These are phyloP conservation scores for Apiotrichum veenhuisii DNA, from an alignment of 1,284 basidiomycete species.

Conservation along the genomic window DNA sequence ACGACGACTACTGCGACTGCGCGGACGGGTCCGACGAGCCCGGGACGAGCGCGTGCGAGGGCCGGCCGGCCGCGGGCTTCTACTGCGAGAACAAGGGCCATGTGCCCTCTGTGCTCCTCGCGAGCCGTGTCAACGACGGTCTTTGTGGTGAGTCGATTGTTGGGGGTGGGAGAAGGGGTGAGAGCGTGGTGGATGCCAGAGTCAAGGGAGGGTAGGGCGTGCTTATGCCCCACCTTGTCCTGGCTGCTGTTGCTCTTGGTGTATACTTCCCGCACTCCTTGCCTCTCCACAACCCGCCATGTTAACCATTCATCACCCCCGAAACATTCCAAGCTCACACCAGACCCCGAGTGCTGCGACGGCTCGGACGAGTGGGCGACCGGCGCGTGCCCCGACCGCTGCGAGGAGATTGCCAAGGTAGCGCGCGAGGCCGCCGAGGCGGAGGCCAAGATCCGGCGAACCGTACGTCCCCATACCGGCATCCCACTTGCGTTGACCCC, in stretches of 20 bases:
- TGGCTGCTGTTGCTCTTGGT: no score
- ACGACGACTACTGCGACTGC: constrained; percentile 95
- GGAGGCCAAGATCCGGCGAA: constrained; percentile 72
- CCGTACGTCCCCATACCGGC: constrained; percentile 61
- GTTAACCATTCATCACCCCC: no score
- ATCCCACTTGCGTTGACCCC: no score
- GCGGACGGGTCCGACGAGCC: constrained; percentile 90
- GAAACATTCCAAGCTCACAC: constrained; percentile 8
- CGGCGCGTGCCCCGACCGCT: constrained; percentile 75
- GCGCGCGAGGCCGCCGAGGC: constrained; percentile 65
- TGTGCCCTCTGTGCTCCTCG: constrained; percentile 71
- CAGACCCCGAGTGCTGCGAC: constrained; percentile 92
- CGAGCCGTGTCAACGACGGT: constrained; percentile 87
- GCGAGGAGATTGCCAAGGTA: constrained; percentile 68
- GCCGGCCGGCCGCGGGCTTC: constrained; percentile 59
- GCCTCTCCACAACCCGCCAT: no score
- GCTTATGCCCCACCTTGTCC: no score
- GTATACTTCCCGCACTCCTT: no score
- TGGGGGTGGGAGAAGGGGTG: not conserved
- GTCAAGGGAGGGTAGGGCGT: no score
- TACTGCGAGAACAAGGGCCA: constrained; percentile 88
- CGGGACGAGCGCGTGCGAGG: constrained; percentile 80
- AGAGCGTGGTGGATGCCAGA: no score
- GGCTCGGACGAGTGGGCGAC: constrained; percentile 78
- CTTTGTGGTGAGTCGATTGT: constrained; percentile 70